Percentiles rank a stretch among this genome's conserved stretches.
Evolutionary conservation across 2,329 filamentous ascomycete genomes (phyloP).

Genomic region (Xylaria sp.): DNA sequence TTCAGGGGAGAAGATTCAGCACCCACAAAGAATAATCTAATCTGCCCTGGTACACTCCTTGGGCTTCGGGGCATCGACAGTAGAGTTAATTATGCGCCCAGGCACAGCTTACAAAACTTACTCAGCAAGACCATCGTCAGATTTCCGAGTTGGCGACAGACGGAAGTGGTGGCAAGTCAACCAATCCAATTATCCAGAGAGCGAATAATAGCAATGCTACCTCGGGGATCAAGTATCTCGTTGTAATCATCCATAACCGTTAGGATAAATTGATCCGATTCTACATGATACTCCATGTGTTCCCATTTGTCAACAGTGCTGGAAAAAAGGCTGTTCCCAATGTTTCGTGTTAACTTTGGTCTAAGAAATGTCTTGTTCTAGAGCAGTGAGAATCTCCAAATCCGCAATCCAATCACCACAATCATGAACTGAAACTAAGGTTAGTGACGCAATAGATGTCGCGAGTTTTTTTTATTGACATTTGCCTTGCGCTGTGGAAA

Average conservation of each 20-base stretch:
- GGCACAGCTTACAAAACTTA: neutral
- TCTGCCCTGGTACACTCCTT: neutral
- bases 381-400: neutral
- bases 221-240: neutral
- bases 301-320: neutral
- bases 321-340: neutral
- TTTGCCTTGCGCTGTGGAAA: too few species aligned
- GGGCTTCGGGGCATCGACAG: neutral
- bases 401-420: neutral
- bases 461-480: too few species aligned
- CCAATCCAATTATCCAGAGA: neutral
- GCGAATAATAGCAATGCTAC: neutral
- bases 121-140: neutral
- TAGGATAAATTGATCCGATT: neutral
- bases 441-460: too few species aligned
- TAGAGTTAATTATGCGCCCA: neutral
- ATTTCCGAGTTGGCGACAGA: neutral
- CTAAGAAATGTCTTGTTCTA: neutral
- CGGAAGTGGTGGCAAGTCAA: neutral
- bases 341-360: neutral
- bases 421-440: slow-evolving; percentile 2
- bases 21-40: neutral
- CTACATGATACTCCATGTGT: neutral
- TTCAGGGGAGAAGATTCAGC: neutral
- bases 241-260: neutral